Percentiles rank a stretch among this genome's conserved stretches.
Evolutionary conservation across 257 asterid genomes (phyloP).

Genomic region (Przewalskia tangutica): DNA sequence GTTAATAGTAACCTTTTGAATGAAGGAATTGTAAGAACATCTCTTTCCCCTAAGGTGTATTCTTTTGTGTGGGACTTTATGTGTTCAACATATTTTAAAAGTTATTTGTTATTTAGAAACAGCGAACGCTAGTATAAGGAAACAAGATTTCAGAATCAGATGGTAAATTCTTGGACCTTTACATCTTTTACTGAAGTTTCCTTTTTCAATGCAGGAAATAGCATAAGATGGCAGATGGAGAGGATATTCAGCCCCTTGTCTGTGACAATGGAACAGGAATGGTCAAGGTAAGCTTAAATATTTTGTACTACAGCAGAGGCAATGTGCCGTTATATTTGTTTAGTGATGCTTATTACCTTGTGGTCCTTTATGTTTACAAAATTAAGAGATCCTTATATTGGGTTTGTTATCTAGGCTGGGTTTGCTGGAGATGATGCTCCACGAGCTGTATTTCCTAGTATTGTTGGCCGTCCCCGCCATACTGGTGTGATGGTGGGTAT

Average conservation of each 20-base stretch:
- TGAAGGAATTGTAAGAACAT: not conserved
- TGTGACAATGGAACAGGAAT: constrained; percentile 44
- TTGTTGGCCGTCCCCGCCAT: constrained; percentile 88
- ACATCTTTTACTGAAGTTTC: not conserved
- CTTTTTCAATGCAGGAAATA: constrained; percentile 15
- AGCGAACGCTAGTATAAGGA: not conserved
- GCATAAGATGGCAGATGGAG: constrained; percentile 30
- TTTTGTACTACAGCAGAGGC: not conserved
- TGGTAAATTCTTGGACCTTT: not conserved
- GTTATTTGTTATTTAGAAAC: not conserved
- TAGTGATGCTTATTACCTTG: not conserved
- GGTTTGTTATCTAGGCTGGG: constrained; percentile 52
- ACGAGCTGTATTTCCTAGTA: constrained; percentile 88
- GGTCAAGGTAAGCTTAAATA: constrained; percentile 25
- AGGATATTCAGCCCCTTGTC: constrained; percentile 38
- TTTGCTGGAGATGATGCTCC: constrained; percentile 98
- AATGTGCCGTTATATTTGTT: not conserved
- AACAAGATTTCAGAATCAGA: not conserved
- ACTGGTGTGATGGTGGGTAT: constrained; percentile 96
- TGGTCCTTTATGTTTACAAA: not conserved
- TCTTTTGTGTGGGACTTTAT: not conserved
- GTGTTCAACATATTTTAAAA: not conserved
- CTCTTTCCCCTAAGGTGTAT: not conserved
- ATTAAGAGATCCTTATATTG: not conserved
- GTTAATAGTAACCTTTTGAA: not conserved